Conservation (phyloP, 2,329 filamentous ascomycete genomes). For the Aspergillus tanneri region DNA sequence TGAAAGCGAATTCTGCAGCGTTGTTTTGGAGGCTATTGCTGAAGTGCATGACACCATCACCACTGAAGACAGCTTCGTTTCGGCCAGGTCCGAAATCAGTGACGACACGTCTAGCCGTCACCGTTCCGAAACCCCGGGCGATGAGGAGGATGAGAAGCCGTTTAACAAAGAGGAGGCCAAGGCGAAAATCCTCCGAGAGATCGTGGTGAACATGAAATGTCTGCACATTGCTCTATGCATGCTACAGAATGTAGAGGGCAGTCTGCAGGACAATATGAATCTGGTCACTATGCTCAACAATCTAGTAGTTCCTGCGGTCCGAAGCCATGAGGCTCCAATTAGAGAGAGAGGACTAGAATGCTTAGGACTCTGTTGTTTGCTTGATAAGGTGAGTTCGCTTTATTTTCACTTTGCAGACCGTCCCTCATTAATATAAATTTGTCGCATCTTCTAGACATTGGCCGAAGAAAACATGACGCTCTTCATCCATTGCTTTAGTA, state of each 20-base stretch:
- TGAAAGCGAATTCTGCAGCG: conserved; percentile 51
- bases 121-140: conserved; percentile 41
- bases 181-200: conserved; percentile 71
- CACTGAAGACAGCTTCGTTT: conserved; percentile 83
- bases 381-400: conserved; percentile 65
- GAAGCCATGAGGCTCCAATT: conserved; percentile 88
- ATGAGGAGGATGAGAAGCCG: conserved; percentile 59
- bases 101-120: conserved; percentile 56
- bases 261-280: conserved; percentile 83
- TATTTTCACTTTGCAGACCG: too few relatives aligned
- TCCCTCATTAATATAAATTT: too few relatives aligned
- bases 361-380: conserved; percentile 82
- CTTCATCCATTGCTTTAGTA: conserved; percentile 94
- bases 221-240: conserved; percentile 97
- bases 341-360: conserved; percentile 87
- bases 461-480: conserved; percentile 88
- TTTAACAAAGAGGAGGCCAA: conserved; percentile 61
- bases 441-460: conserved; percentile 56
- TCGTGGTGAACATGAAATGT: conserved; percentile 98
- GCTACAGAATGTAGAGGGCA: conserved; percentile 86
- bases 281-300: conserved; percentile 98
- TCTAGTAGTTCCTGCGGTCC: conserved; percentile 89
- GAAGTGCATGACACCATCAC: conserved; percentile 95
- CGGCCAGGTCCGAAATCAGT: conserved; percentile 81
- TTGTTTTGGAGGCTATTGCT: conserved; percentile 84